Percentiles rank a stretch among this genome's conserved stretches.
These are phyloP conservation scores for Clonostachys solani DNA, from an alignment of 2,329 filamentous ascomycete species.

Conservation along the genomic window DNA sequence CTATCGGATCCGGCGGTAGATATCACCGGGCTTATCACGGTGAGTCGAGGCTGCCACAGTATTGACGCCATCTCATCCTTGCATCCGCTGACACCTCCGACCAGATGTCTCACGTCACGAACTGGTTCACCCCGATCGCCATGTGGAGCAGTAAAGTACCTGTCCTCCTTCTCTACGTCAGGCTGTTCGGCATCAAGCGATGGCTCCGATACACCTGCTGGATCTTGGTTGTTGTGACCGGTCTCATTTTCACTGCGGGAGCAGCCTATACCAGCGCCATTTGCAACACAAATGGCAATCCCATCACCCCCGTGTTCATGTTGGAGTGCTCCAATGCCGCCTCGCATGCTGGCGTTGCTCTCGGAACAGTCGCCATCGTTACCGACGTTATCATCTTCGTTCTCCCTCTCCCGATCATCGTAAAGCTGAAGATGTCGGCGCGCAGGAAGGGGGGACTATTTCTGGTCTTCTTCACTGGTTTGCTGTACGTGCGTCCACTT, in stretches of 20 bases:
- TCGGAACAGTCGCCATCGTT: not conserved
- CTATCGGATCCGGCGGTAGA: too few relatives aligned
- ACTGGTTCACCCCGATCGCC: too few relatives aligned
- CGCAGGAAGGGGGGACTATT: conserved; percentile 11
- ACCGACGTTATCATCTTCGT: conserved; percentile 8
- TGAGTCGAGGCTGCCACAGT: too few relatives aligned
- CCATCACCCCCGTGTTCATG: not conserved
- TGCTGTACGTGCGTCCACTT: not conserved
- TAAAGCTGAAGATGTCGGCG: conserved; percentile 4
- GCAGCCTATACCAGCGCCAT: not conserved
- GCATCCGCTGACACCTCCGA: too few relatives aligned
- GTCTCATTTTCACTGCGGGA: too few relatives aligned
- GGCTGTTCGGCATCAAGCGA: not conserved
- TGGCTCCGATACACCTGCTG: not conserved
- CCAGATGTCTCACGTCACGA: too few relatives aligned
- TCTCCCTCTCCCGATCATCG: conserved; percentile 9
- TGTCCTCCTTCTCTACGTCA: not conserved
- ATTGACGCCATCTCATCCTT: too few relatives aligned
- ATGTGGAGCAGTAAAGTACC: not conserved
- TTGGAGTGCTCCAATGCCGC: not conserved
- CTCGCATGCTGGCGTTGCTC: not conserved
- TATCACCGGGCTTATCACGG: too few relatives aligned
- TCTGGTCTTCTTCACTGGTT: conserved; percentile 7
- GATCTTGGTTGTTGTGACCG: not conserved
- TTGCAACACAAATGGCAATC: not conserved